Conservation (phyloP, 257 asterid species). For the Paraleonurus japonicus region DNA sequence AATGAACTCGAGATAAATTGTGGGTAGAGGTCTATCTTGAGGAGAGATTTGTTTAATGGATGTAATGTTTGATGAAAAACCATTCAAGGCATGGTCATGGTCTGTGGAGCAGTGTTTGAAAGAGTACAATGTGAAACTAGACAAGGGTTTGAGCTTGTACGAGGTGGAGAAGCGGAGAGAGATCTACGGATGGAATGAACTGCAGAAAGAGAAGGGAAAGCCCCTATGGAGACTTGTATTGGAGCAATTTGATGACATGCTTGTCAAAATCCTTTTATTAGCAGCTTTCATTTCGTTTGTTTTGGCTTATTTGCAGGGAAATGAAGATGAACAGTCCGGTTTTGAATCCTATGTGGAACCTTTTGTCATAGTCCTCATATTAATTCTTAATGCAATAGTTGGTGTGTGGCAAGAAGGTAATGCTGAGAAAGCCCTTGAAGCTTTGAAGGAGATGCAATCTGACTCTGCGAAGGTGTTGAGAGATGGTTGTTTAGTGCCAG, state of each 20-base stretch:
- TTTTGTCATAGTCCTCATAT: slow-evolving; percentile 63
- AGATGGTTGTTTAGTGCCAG: slow-evolving; percentile 23
- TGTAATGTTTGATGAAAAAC: slow-evolving; percentile 37
- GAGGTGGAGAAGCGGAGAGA: slow-evolving; percentile 66
- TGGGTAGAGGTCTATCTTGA: slow-evolving; percentile 16
- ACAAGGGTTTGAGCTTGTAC: slow-evolving; percentile 57
- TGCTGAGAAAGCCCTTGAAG: slow-evolving; percentile 85
- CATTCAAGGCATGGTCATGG: slow-evolving; percentile 74
- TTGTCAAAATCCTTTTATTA: slow-evolving; percentile 64
- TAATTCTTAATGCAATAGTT: slow-evolving; percentile 70
- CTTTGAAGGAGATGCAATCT: slow-evolving; percentile 78
- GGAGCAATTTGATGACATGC: slow-evolving; percentile 75
- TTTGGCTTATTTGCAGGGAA: slow-evolving; percentile 59
- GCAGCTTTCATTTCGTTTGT: slow-evolving; percentile 76
- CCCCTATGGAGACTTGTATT: slow-evolving; percentile 73
- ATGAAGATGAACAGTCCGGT: slow-evolving; percentile 41
- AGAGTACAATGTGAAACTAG: slow-evolving; percentile 60
- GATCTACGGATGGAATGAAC: slow-evolving; percentile 68
- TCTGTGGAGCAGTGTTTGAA: slow-evolving; percentile 69
- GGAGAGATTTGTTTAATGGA: slow-evolving; percentile 35
- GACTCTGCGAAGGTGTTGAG: slow-evolving; percentile 33
- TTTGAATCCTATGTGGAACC: slow-evolving; percentile 73
- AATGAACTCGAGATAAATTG: slow-evolving; percentile 26
- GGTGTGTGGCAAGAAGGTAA: slow-evolving; percentile 91
- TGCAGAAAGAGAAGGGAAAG: slow-evolving; percentile 69